phyloP scores from a whole-genome alignment of 768 basidiomycete species.

The Chlorophyllum brunneum region DNA sequence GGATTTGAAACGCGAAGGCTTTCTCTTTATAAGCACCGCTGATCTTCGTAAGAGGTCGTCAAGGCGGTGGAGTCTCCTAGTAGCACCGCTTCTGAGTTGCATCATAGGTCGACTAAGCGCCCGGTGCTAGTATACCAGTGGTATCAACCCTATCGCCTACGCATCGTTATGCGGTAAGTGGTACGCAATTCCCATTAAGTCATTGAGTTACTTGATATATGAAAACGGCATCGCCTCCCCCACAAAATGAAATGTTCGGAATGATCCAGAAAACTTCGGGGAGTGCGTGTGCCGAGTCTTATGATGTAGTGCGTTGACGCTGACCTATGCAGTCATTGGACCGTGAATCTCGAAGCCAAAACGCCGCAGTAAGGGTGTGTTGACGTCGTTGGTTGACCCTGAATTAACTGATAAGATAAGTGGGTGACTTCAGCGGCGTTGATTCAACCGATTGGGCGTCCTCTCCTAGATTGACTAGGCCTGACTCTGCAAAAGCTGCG shows the following conservation, averaged over 20 bases:
- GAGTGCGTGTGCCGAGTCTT: neutral
- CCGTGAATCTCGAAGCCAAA: neutral
- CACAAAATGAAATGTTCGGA: slow-evolving; percentile 2
- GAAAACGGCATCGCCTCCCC: slow-evolving; percentile 13
- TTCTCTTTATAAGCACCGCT: neutral
- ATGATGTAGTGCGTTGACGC: slow-evolving; percentile 3
- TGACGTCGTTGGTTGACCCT: slow-evolving; percentile 1
- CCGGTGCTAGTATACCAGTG: neutral
- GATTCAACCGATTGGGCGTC: neutral
- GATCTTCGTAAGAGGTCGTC: neutral
- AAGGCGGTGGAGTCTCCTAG: neutral
- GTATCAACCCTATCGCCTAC: slow-evolving; percentile 3
- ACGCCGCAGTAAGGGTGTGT: slow-evolving; percentile 1
- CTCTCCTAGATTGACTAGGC: neutral
- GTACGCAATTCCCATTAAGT: slow-evolving; percentile 4
- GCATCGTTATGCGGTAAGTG: slow-evolving; percentile 9
- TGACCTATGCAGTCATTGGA: no score
- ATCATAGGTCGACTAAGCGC: slow-evolving; percentile 5
- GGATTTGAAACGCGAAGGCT: neutral
- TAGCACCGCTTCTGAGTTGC: slow-evolving; percentile 2
- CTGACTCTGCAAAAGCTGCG: neutral
- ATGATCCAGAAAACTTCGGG: neutral
- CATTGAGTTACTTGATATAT: slow-evolving; percentile 5
- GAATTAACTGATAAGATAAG: slow-evolving; percentile 7
- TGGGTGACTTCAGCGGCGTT: neutral